Conservation (phyloP, 306 rosid species). For the Ormosia semicastrata region DNA sequence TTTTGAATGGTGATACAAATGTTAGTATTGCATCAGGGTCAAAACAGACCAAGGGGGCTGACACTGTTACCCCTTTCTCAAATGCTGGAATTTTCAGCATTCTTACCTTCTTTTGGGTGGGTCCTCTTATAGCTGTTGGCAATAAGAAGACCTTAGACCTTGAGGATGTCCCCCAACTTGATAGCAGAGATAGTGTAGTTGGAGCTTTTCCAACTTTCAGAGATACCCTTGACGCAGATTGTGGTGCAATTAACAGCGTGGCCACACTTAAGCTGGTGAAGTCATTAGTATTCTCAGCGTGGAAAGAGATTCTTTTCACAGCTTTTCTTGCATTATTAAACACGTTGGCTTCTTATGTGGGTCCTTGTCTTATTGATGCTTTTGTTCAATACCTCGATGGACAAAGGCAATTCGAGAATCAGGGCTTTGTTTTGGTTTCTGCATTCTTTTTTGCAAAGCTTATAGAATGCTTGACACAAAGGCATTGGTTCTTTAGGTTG, state of each 20-base stretch:
- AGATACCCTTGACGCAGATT: slow-evolving; percentile 39
- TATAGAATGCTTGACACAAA: slow-evolving; percentile 38
- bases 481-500: slow-evolving; percentile 47
- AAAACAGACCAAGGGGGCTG: slow-evolving; percentile 36
- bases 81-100: slow-evolving; percentile 54
- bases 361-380: slow-evolving; percentile 51
- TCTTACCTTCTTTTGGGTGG: slow-evolving; percentile 52
- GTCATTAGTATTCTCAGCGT: slow-evolving; percentile 25
- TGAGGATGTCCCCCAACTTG: slow-evolving; percentile 57
- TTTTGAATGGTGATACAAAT: slow-evolving; percentile 33
- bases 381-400: slow-evolving; percentile 53
- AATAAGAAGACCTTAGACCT: slow-evolving; percentile 41
- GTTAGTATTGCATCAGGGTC: background rate
- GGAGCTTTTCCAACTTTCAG: slow-evolving; percentile 36
- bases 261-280: slow-evolving; percentile 45
- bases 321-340: slow-evolving; percentile 19
- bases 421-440: slow-evolving; percentile 44
- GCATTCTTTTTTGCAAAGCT: slow-evolving; percentile 46
- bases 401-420: slow-evolving; percentile 27
- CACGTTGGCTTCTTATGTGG: slow-evolving; percentile 53
- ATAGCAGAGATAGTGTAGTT: slow-evolving; percentile 35
- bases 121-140: slow-evolving; percentile 46
- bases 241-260: slow-evolving; percentile 33
- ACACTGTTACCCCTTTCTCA: slow-evolving; percentile 51
- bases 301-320: slow-evolving; percentile 48